These are phyloP conservation scores for Medicago arabica DNA, from an alignment of 306 rosid species.

Conservation along the genomic window DNA sequence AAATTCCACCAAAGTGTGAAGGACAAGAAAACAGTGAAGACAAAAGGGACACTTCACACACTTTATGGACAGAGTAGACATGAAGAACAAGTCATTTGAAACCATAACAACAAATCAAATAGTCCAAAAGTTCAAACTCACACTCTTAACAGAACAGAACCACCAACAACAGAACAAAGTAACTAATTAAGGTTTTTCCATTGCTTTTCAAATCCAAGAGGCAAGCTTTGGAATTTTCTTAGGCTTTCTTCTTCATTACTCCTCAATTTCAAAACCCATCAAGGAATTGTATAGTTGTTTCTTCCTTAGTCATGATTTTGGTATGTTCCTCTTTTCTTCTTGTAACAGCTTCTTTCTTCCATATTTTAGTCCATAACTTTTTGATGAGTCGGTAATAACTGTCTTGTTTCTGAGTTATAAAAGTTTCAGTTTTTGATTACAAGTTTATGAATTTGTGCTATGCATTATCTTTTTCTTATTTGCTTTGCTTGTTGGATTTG, in stretches of 20 bases:
- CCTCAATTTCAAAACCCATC: constrained; percentile 60
- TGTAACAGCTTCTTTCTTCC: constrained; percentile 32
- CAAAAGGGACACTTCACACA: constrained; percentile 69
- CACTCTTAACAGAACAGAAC: constrained; percentile 20
- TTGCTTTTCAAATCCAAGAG: constrained; percentile 37
- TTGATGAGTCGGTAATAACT: background rate
- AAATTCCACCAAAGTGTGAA: constrained; percentile 54
- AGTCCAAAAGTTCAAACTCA: constrained; percentile 45
- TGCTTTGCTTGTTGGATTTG: constrained; percentile 13
- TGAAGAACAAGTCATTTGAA: constrained; percentile 50
- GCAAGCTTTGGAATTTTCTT: constrained; percentile 50
- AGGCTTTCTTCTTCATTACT: constrained; percentile 47
- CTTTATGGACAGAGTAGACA: constrained; percentile 72
- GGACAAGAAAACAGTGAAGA: constrained; percentile 69
- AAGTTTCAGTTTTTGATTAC: constrained; percentile 33
- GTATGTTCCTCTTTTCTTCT: constrained; percentile 42
- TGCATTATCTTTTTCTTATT: background rate
- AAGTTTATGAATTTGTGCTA: constrained; percentile 4
- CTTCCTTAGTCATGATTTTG: constrained; percentile 38
- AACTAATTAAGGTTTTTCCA: background rate
- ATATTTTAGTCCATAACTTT: constrained; percentile 32
- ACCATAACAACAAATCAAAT: constrained; percentile 41
- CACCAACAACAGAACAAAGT: background rate
- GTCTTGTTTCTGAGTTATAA: constrained; percentile 19
- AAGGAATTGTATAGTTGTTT: constrained; percentile 41